phyloP scores from a whole-genome alignment of 208 protist genomes.

The Crithidia brevicula region DNA sequence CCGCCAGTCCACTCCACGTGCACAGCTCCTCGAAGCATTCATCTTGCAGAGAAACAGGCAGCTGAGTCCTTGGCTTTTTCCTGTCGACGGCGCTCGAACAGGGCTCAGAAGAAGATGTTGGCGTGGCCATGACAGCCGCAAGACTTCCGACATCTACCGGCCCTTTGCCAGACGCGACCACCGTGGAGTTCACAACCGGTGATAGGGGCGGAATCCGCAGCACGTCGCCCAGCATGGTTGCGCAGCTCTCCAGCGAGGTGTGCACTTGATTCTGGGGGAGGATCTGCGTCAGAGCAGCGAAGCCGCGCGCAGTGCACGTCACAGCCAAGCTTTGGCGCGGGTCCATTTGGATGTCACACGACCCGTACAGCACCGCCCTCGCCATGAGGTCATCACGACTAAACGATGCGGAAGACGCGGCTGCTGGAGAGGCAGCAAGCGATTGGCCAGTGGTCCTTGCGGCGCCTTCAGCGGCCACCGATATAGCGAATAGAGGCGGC shows the following conservation, averaged over 20 bases:
- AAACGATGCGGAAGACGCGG: not conserved
- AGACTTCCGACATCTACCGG: conserved; percentile 19
- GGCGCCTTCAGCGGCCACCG: conserved; percentile 16
- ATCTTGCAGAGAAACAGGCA: conserved; percentile 11
- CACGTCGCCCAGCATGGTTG: not conserved
- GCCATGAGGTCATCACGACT: not conserved
- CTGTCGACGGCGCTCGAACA: not conserved
- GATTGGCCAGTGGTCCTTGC: not conserved
- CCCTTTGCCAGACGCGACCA: not conserved
- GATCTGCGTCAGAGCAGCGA: conserved; percentile 1
- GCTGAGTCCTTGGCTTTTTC: not conserved
- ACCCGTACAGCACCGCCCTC: conserved; percentile 2
- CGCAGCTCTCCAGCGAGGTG: conserved; percentile 4
- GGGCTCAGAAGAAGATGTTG: not conserved
- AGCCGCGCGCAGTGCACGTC: conserved; percentile 12
- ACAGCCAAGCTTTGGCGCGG: conserved; percentile 8
- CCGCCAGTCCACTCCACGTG: conserved; percentile 48
- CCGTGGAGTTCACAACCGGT: not conserved
- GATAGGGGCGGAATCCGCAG: not conserved
- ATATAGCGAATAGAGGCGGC: conserved; percentile 62
- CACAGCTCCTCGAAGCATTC: conserved; percentile 45
- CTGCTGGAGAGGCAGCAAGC: not conserved
- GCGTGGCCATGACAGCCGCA: conserved; percentile 19
- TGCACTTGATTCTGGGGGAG: conserved; percentile 2
- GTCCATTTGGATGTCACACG: conserved; percentile 4